Conservation (phyloP, 139 green algal genomes). For the Chlorella sp. region DNA sequence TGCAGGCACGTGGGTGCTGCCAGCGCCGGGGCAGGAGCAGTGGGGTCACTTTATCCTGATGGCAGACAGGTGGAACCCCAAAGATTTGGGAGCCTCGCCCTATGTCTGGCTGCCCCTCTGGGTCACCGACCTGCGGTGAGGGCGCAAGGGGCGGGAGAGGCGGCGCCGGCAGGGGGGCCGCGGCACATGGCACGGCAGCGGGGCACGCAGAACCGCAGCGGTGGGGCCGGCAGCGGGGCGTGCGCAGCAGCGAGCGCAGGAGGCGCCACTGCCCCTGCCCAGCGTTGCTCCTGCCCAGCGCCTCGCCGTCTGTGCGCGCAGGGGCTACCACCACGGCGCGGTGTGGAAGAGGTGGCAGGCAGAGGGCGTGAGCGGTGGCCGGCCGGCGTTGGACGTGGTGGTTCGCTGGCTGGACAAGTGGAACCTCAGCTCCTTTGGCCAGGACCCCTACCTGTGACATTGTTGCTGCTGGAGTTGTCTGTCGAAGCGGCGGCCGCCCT, state of each 20-base stretch:
- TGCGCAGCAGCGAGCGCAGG: too few species aligned
- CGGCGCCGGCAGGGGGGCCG: too few species aligned
- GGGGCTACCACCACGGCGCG: not conserved
- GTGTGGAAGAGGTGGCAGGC: not conserved
- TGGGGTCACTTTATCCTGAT: constrained; percentile 37
- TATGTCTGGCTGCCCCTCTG: constrained; percentile 48
- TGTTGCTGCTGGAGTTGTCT: too few species aligned
- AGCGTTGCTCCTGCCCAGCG: too few species aligned
- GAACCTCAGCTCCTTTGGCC: not conserved
- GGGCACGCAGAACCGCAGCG: too few species aligned
- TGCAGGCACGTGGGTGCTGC: constrained; percentile 28
- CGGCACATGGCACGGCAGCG: too few species aligned
- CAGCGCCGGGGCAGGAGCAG: not conserved
- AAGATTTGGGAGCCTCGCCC: constrained; percentile 28
- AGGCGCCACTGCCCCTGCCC: too few species aligned
- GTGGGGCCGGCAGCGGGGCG: too few species aligned
- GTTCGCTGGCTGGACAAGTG: constrained; percentile 8
- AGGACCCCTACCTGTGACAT: too few species aligned
- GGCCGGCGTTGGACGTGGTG: constrained; percentile 4
- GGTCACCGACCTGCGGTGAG: constrained; percentile 5
- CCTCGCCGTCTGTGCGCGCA: too few species aligned
- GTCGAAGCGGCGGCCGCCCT: too few species aligned
- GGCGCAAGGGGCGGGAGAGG: too few species aligned
- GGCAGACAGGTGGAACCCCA: constrained; percentile 36
- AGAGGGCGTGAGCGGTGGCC: not conserved